Base-by-base conservation (phyloP, 345 rosid genomes). In the Lepidium sativum region DNA sequence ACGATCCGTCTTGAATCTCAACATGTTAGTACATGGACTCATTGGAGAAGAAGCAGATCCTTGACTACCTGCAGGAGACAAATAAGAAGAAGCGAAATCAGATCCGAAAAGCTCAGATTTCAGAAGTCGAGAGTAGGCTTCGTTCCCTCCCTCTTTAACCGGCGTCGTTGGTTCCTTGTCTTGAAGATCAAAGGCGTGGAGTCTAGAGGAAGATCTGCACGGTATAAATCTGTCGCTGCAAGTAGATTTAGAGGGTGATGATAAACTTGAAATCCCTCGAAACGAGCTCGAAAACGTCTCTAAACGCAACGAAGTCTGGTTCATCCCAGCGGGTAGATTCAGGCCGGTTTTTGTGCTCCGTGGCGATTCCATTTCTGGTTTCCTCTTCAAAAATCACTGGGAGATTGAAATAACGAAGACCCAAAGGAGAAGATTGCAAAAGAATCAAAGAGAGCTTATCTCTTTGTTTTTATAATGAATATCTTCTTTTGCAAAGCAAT, bases 171-270 rank as follows among this genome's bases (percentile, higher is more conserved):
- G 75, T 14, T 64, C 86, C 71, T 81, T 90, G 8, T 94, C 99
- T 5, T 71, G 70, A 1, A 94, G 83, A 77, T 94, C 97, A 51
- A 87, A 94, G 13, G 95, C 80, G 78, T 90, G 88, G 25, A 94
- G 82, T 62, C 99, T 80, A 1, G 99, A 94, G 2, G 97, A 82
- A 17, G 99, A 94, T 88, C 97, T 81, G 74, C 99, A 90, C 0
- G 97, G 99, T 51, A 90, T 94, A 80, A 94, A 94, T 75, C 97
- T 73, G 55, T 94, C 99, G 62, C 99, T 86, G 65, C 96, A 87
- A 32, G 81, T 69, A 0, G 96, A 80, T 38, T 88, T 88, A 0
- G 96, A 86, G 0, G 96, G 99, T 0, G 97, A 94, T 8, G 91
- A 82, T 2, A 88, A 54, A 69, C 81, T 84, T 6, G 97, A 83